Conservation (phyloP, 2,329 filamentous ascomycete genomes). For the Xylariaceae sp. region DNA sequence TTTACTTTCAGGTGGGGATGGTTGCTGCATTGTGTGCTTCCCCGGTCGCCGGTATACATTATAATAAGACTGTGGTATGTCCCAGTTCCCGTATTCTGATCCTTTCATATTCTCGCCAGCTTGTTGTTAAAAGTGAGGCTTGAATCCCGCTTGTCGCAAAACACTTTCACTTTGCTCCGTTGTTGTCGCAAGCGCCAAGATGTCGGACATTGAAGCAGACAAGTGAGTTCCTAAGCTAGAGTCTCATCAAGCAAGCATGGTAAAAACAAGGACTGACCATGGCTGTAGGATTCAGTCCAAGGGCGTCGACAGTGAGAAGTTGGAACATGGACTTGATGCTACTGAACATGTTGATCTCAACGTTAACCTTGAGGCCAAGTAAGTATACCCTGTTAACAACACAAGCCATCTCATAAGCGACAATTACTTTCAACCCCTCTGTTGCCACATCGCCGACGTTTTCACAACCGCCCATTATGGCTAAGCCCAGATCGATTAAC, state of each 20-base stretch:
- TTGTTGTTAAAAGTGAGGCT: conserved; percentile 5
- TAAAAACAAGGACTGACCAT: neutral
- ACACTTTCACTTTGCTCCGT: conserved; percentile 2
- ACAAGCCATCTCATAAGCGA: too few species aligned
- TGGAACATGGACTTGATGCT: conserved; percentile 37
- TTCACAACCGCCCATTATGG: neutral
- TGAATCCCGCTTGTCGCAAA: neutral
- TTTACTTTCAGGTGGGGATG: conserved; percentile 9
- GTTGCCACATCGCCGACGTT: neutral
- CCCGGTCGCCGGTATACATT: neutral
- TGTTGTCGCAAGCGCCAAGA: conserved; percentile 17
- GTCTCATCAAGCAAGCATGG: neutral
- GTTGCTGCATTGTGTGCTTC: conserved; percentile 5
- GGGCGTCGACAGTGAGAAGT: conserved; percentile 32
- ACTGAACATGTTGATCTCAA: conserved; percentile 47
- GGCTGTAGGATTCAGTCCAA: conserved; percentile 19
- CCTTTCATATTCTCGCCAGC: conserved; percentile 7
- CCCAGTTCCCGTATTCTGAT: neutral
- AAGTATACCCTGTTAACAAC: conserved; percentile 32
- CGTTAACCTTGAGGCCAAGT: conserved; percentile 53
- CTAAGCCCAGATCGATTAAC: neutral
- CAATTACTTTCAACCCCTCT: neutral
- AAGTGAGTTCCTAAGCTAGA: conserved; percentile 10
- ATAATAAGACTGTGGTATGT: conserved; percentile 19
- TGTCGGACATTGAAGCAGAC: conserved; percentile 24